Conservation (phyloP, 805 yeast species). For the Wickerhamomyces sydowiorum region DNA sequence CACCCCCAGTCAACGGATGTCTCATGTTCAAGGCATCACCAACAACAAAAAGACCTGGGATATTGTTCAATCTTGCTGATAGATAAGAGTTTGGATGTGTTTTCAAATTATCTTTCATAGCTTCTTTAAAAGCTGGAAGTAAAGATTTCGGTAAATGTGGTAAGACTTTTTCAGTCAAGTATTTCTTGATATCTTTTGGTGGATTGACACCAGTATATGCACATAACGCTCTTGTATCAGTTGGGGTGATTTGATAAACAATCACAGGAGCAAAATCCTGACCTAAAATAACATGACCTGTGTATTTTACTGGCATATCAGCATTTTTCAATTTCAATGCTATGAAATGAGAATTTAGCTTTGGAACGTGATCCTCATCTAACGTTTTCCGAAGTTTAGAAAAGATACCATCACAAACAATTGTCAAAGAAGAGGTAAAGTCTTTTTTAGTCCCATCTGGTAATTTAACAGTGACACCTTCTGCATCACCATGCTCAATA, state of each 20-base stretch:
- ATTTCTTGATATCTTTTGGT: conserved; percentile 63
- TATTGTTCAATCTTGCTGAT: conserved; percentile 65
- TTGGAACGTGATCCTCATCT: conserved; percentile 54
- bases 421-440: conserved; percentile 57
- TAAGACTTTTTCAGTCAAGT: conserved; percentile 54
- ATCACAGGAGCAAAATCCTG: conserved; percentile 76
- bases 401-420: conserved; percentile 90
- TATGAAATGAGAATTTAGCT: conserved; percentile 76
- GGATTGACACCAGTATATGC: conserved; percentile 71
- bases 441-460: conserved; percentile 35
- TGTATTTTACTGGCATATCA: conserved; percentile 61
- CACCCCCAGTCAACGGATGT: conserved; percentile 98
- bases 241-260: conserved; percentile 78
- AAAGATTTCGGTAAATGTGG: conserved; percentile 62
- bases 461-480: conserved; percentile 66
- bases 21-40: conserved; percentile 98
- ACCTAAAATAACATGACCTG: conserved; percentile 90
- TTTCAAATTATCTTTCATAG: conserved; percentile 58
- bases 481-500: conserved; percentile 50
- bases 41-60: conserved; percentile 71
- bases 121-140: conserved; percentile 62
- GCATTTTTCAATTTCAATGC: conserved; percentile 77
- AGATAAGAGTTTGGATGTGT: conserved; percentile 94
- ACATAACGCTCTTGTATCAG: conserved; percentile 84
- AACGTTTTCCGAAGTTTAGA: conserved; percentile 84